Percentiles rank a stretch among this genome's conserved stretches.
phyloP scores from a whole-genome alignment of 2,329 filamentous ascomycete species.

The Elsinoe arachidis region DNA sequence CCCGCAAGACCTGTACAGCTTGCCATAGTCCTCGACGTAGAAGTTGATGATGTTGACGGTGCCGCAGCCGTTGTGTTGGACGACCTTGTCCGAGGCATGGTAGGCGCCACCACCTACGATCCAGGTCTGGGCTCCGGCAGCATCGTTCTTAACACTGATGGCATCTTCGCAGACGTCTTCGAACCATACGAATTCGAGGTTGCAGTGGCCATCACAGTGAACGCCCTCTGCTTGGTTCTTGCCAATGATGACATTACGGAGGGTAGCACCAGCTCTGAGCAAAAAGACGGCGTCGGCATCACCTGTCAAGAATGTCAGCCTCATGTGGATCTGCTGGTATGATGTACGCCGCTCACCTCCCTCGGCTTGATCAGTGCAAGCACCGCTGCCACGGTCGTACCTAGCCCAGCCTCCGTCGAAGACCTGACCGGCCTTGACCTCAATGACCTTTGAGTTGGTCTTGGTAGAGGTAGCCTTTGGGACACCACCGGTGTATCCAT shows the following conservation, averaged over 20 bases:
- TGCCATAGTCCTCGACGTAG: conserved; percentile 38
- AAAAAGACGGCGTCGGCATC: conserved; percentile 43
- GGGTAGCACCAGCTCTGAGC: conserved; percentile 42
- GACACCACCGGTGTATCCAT: conserved; percentile 17
- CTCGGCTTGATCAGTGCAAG: conserved; percentile 38
- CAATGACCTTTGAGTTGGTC: conserved; percentile 27
- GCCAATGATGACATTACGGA: conserved; percentile 48
- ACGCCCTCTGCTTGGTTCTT: conserved; percentile 43
- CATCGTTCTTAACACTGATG: conserved; percentile 27
- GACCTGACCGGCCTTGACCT: conserved; percentile 18
- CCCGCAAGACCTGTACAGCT: conserved; percentile 44
- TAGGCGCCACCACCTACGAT: conserved; percentile 30
- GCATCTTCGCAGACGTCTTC: conserved; percentile 36
- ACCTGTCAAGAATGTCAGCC: background rate
- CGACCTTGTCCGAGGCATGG: conserved; percentile 32
- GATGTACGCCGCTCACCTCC: conserved; percentile 29
- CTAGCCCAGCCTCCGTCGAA: conserved; percentile 31
- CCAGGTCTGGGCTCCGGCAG: conserved; percentile 15
- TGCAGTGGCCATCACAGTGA: conserved; percentile 44
- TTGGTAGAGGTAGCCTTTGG: conserved; percentile 16
- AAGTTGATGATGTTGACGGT: conserved; percentile 34
- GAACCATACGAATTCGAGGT: conserved; percentile 42
- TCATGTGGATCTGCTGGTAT: background rate
- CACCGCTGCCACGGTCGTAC: conserved; percentile 31
- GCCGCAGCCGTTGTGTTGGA: conserved; percentile 37